These are phyloP conservation scores for Malus hybrid DNA, from an alignment of 331 rosid species.

Conservation along the genomic window DNA sequence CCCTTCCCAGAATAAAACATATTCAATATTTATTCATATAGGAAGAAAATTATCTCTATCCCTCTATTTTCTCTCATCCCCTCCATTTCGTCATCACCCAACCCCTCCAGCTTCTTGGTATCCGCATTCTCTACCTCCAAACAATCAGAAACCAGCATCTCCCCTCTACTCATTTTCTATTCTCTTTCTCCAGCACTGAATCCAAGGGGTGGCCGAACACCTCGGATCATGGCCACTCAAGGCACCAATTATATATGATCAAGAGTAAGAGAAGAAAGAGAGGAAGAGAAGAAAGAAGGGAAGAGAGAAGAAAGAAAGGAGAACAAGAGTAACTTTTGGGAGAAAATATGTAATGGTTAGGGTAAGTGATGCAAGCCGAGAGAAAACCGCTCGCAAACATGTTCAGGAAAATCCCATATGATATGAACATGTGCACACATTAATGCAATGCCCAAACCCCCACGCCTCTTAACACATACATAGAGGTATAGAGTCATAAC, in stretches of 20 bases:
- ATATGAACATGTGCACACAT: background rate
- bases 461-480: background rate
- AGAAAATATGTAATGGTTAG: background rate
- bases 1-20: background rate
- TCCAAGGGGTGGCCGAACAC: background rate
- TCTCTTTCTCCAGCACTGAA: background rate
- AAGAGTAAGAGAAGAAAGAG: background rate
- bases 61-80: background rate
- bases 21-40: background rate
- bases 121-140: background rate
- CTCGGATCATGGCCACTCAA: background rate
- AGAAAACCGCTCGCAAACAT: background rate
- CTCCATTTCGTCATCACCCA: background rate
- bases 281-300: too few species aligned
- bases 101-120: background rate
- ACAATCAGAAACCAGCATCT: background rate
- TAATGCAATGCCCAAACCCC: background rate
- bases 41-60: background rate
- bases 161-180: background rate
- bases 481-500: background rate
- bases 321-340: background rate
- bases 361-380: background rate
- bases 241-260: background rate
- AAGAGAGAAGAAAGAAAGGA: background rate
- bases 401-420: background rate